Evolutionary conservation across 1,284 basidiomycete genomes (phyloP), one percentile per base, ranked within the genome.

Genomic region (Filobasidium uniguttulatum): DNA sequence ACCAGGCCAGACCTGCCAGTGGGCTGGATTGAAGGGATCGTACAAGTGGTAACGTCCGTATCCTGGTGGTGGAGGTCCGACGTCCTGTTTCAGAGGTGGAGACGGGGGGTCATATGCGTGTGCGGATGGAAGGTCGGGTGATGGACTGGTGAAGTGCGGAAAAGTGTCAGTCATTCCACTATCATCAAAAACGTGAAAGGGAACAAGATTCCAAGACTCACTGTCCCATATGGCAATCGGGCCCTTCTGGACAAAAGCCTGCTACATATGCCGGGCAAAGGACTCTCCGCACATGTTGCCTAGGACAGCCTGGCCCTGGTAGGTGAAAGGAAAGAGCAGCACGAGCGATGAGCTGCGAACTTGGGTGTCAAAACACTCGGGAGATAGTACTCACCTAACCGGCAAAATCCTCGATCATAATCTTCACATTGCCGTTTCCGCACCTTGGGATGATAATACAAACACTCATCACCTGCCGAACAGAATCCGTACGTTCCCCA

Each of bases 401-500:
- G 83, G 68, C 94, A 99, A 66, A 98, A 99, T 0, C 94, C 94
- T 55, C 94, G 75, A 57, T 85, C 84, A 67, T 94, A 98, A 66
- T 91, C 86, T 44, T 90, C 88, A 65, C 94, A 99, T 65, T 96
- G 89, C 23, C 90, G 82, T 60, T 82, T 81, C 54, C 85, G 77
- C 63, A 93, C 87, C 60, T 88, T 90, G n/a, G 91, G 88, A 70
- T 99, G 94, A 22, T 88, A 84, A 67, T 98, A 98, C 58, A 99
- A 75, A 67, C 94, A 99, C 70, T 98, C 94, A 61, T 97, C 94
- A 46, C 93, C 94, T 44, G 89, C 85, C 50, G 89, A 89, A 71
- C 94, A 98, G 70, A 93, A 98, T 4, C 94, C 94, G 64, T 90
- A 93, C 68, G 94, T 94, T 53, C 88, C 88, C 67, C 82, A 98